phyloP scores from a whole-genome alignment of 352 stramenopile genomes.

The Globisporangium heterothallicum region DNA sequence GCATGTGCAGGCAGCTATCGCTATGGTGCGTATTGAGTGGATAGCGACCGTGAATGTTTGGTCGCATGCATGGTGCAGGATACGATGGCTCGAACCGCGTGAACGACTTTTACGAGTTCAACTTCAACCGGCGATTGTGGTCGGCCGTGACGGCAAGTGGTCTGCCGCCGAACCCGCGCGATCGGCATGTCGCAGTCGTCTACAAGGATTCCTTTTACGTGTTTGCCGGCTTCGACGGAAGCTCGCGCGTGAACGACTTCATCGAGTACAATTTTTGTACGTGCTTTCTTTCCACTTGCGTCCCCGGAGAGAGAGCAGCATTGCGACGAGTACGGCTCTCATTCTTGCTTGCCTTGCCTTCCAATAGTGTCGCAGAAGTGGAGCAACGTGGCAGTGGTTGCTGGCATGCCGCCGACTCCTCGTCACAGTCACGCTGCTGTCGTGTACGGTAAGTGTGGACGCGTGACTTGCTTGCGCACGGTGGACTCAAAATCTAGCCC shows the following conservation, averaged over 20 bases:
- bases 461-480: too few relatives aligned
- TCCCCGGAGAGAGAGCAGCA: too few relatives aligned
- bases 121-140: conserved; percentile 83
- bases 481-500: too few relatives aligned
- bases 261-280: conserved; percentile 93
- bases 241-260: conserved; percentile 92
- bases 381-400: conserved; percentile 64
- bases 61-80: conserved; percentile 24
- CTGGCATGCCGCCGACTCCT: conserved; percentile 85
- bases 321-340: conserved; percentile 7
- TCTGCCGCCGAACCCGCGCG: conserved; percentile 81
- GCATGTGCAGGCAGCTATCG: background rate
- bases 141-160: conserved; percentile 62
- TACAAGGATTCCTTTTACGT: conserved; percentile 94
- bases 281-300: conserved; percentile 1
- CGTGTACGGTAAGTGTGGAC: conserved; percentile 61
- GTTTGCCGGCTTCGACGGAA: conserved; percentile 93
- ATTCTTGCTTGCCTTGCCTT: background rate
- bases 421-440: conserved; percentile 95
- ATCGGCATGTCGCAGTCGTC: conserved; percentile 92
- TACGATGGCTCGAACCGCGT: conserved; percentile 91
- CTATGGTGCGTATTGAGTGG: background rate
- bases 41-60: background rate
- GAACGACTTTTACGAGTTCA: conserved; percentile 94
- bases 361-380: conserved; percentile 70